Evolutionary conservation across 352 stramenopile genomes (phyloP).

Genomic region (Phytophthora brassicae): DNA sequence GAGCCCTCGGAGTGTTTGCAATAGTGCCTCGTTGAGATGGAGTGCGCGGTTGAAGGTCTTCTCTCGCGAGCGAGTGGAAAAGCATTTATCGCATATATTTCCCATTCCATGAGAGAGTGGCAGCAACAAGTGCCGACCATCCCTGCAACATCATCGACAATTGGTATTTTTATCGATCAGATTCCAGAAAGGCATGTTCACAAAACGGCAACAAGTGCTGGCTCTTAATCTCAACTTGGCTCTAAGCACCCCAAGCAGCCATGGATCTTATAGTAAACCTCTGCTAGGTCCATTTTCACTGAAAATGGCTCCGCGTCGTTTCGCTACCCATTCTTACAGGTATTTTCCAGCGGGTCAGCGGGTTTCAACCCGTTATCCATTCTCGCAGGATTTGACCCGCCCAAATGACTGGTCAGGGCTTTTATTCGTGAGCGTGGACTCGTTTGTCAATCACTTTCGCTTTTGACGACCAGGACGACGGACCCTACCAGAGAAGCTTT

Average conservation of each 20-base stretch:
- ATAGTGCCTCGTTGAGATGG: constrained; percentile 37
- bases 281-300: too few relatives aligned
- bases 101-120: constrained; percentile 32
- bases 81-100: constrained; percentile 16
- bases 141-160: too few relatives aligned
- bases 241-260: too few relatives aligned
- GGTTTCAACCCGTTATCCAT: constrained; percentile 11
- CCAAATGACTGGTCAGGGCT: constrained; percentile 22
- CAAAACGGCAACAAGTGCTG: too few relatives aligned
- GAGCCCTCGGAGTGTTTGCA: constrained; percentile 41
- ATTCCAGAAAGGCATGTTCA: background rate
- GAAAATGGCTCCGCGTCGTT: constrained; percentile 1
- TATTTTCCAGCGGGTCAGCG: constrained; percentile 2
- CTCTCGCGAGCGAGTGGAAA: constrained; percentile 18
- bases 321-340: constrained; percentile 8
- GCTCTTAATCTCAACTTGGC: too few relatives aligned
- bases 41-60: constrained; percentile 34
- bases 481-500: too few relatives aligned
- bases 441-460: constrained; percentile 13
- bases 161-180: constrained; percentile 5
- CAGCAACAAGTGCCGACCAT: too few relatives aligned
- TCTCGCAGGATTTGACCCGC: constrained; percentile 4
- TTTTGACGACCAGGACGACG: constrained; percentile 8
- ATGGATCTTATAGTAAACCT: too few relatives aligned
- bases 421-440: too few relatives aligned